Evolutionary conservation across 148 eudicot species (phyloP).

Genomic region (Selenicereus undatus): DNA sequence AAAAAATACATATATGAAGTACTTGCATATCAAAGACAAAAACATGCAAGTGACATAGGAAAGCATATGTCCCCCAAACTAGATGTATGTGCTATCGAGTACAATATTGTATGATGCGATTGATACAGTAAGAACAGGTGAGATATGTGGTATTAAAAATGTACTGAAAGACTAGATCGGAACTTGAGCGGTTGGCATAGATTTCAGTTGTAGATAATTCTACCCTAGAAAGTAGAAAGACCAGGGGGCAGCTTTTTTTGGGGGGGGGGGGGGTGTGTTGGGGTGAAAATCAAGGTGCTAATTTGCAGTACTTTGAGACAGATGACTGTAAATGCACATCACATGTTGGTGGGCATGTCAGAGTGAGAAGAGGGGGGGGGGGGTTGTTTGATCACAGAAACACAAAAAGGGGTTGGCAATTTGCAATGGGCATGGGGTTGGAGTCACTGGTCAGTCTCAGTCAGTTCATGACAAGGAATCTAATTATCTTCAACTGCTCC

Average conservation of each 20-base stretch:
- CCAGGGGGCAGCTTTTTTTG: too few species aligned
- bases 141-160: neutral
- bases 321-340: constrained; percentile 15
- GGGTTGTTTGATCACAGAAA: constrained; percentile 4
- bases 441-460: neutral
- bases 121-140: neutral
- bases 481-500: neutral
- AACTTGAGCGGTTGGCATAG: constrained; percentile 17
- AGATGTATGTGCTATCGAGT: too few species aligned
- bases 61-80: too few species aligned
- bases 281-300: neutral
- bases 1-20: too few species aligned
- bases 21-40: too few species aligned
- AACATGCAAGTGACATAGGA: too few species aligned
- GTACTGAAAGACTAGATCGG: neutral
- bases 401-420: neutral
- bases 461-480: constrained; percentile 13
- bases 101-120: neutral
- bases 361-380: constrained; percentile 1
- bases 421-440: constrained; percentile 12
- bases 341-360: constrained; percentile 18
- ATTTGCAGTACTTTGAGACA: neutral
- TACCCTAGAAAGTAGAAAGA: neutral
- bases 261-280: neutral
- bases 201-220: neutral